Evolutionary conservation across 495 filamentous ascomycete species (phyloP).

Genomic region (Penicillium bialowiezense): DNA sequence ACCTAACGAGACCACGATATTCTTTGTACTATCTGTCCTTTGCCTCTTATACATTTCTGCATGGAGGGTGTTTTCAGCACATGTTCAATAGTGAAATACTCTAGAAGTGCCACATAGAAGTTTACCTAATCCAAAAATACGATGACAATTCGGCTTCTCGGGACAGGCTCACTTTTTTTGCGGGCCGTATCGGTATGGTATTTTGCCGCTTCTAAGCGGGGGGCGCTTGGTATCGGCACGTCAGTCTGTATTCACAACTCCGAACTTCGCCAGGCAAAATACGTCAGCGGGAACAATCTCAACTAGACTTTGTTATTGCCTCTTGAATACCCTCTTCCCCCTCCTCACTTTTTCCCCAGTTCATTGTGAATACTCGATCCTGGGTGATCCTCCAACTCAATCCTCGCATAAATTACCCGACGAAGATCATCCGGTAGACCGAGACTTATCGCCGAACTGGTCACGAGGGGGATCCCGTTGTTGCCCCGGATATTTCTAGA

Average conservation of each 20-base stretch:
- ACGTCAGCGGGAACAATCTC: slow-evolving; percentile 18
- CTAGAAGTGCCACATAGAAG: slow-evolving; percentile 17
- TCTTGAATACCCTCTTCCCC: too few species aligned
- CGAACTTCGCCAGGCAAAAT: slow-evolving; percentile 16
- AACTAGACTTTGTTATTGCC: too few species aligned
- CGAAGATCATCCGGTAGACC: slow-evolving; percentile 33
- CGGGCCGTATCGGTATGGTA: slow-evolving; percentile 13
- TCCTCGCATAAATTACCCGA: background rate
- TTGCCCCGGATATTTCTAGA: slow-evolving; percentile 20
- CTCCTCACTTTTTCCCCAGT: slow-evolving; percentile 4
- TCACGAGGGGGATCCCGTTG: slow-evolving; percentile 26
- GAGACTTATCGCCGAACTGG: slow-evolving; percentile 29
- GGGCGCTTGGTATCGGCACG: slow-evolving; percentile 38
- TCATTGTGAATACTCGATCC: too few species aligned
- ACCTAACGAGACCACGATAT: slow-evolving; percentile 9
- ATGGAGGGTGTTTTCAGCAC: slow-evolving; percentile 14
- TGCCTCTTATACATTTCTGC: slow-evolving; percentile 21
- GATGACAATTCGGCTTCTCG: slow-evolving; percentile 26
- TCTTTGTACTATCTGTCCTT: slow-evolving; percentile 10
- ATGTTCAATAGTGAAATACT: slow-evolving; percentile 3
- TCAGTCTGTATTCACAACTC: slow-evolving; percentile 25
- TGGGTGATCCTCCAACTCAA: too few species aligned
- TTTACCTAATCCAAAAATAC: background rate
- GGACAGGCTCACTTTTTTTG: slow-evolving; percentile 13
- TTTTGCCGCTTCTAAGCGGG: slow-evolving; percentile 19